Evolutionary conservation across 2,329 filamentous ascomycete genomes (phyloP).

Genomic region (Penicillium sp.): DNA sequence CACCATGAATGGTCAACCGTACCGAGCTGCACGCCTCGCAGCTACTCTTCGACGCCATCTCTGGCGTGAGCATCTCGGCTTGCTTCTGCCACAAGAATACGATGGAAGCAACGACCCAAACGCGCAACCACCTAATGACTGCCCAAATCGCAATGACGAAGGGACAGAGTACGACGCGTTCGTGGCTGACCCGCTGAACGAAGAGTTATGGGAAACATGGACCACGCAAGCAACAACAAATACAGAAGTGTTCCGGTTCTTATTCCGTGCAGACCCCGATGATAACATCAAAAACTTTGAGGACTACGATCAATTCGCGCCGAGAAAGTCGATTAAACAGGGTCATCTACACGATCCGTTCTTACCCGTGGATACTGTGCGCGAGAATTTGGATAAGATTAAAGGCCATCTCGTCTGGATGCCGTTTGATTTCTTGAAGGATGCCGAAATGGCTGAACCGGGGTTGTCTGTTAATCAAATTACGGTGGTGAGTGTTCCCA

Average conservation of each 20-base stretch:
- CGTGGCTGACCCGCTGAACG: slow-evolving; percentile 53
- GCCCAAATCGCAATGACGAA: slow-evolving; percentile 70
- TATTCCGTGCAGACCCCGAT: slow-evolving; percentile 88
- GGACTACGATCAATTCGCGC: slow-evolving; percentile 76
- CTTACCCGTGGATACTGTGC: slow-evolving; percentile 67
- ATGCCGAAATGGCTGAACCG: slow-evolving; percentile 73
- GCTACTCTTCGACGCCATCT: slow-evolving; percentile 77
- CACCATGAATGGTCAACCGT: slow-evolving; percentile 69
- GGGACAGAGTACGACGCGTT: slow-evolving; percentile 64
- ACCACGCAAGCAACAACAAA: slow-evolving; percentile 67
- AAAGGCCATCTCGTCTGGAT: slow-evolving; percentile 92
- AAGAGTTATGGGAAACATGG: slow-evolving; percentile 69
- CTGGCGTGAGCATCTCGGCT: slow-evolving; percentile 86
- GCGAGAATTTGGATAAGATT: slow-evolving; percentile 71
- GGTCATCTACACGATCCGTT: slow-evolving; percentile 85
- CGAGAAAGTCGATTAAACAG: slow-evolving; percentile 63
- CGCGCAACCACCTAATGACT: slow-evolving; percentile 68
- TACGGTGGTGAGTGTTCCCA: slow-evolving; percentile 70
- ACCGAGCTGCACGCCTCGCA: slow-evolving; percentile 70
- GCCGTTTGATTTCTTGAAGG: slow-evolving; percentile 59
- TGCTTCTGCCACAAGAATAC: slow-evolving; percentile 63
- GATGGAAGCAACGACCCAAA: slow-evolving; percentile 66
- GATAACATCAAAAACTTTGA: slow-evolving; percentile 84
- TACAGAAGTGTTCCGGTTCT: slow-evolving; percentile 73
- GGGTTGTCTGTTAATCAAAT: slow-evolving; percentile 80